These are phyloP conservation scores for Stephania cephalantha DNA, from an alignment of 164 flowering plant genomes.

Conservation along the genomic window DNA sequence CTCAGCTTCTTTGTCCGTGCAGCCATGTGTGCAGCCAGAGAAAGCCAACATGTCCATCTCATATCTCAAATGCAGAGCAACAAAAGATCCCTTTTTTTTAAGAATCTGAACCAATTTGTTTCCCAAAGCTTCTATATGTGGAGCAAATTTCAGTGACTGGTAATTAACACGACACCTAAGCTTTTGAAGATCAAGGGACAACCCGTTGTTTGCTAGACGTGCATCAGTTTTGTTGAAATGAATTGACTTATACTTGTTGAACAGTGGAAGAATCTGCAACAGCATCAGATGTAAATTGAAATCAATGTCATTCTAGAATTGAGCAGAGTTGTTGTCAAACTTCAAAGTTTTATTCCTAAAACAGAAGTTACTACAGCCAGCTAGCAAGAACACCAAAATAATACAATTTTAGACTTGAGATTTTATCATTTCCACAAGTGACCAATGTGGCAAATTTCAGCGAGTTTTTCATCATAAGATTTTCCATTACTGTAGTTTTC, in stretches of 20 bases:
- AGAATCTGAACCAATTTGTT: constrained; percentile 57
- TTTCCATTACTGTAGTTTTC: neutral
- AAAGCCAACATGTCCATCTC: constrained; percentile 98
- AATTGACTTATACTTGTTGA: constrained; percentile 48
- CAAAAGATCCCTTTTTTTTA: constrained; percentile 55
- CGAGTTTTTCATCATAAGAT: neutral
- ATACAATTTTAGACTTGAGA: neutral
- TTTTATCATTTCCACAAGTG: neutral
- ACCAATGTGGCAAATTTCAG: neutral
- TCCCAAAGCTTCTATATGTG: constrained; percentile 72
- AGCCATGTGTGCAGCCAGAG: constrained; percentile 89
- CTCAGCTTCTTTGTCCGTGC: constrained; percentile 62
- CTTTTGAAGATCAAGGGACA: constrained; percentile 61
- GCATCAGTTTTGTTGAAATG: constrained; percentile 85
- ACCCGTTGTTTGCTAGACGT: constrained; percentile 79
- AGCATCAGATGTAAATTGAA: neutral
- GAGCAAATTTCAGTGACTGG: constrained; percentile 73
- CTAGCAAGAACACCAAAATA: neutral
- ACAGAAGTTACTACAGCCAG: neutral
- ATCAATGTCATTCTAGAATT: neutral
- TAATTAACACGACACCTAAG: constrained; percentile 87
- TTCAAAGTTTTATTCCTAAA: neutral
- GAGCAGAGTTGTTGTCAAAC: neutral
- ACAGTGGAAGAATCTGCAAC: constrained; percentile 74
- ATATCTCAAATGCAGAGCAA: constrained; percentile 84